Conservation (phyloP, 495 filamentous ascomycete genomes). For the Daldinia concentrica region DNA sequence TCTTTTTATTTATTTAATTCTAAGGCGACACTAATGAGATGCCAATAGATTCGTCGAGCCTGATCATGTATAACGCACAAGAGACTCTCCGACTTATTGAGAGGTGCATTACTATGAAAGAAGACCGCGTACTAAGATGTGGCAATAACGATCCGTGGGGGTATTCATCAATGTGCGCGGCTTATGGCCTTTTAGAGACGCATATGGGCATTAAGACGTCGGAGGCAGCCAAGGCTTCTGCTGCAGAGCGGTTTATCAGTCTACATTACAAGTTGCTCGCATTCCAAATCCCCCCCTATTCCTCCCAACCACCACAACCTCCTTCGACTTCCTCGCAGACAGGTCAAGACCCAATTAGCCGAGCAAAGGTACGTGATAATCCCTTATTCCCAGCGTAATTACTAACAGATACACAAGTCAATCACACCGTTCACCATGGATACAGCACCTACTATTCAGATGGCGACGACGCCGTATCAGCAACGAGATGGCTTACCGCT, state of each 20-base stretch:
- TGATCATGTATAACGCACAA: constrained; percentile 44
- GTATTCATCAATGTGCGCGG: constrained; percentile 49
- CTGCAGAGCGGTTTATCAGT: constrained; percentile 46
- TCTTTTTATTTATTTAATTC: neutral
- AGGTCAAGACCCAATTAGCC: constrained; percentile 31
- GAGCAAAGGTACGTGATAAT: constrained; percentile 28
- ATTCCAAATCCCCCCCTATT: constrained; percentile 51
- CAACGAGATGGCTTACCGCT: constrained; percentile 38
- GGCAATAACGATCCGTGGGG: constrained; percentile 49
- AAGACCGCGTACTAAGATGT: constrained; percentile 47
- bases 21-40: constrained; percentile 16
- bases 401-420: constrained; percentile 33
- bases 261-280: constrained; percentile 52
- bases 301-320: constrained; percentile 25
- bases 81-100: constrained; percentile 48
- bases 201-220: constrained; percentile 47
- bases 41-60: constrained; percentile 38
- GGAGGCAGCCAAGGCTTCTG: constrained; percentile 44
- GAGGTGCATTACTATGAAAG: constrained; percentile 47
- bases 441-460: constrained; percentile 26
- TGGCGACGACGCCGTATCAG: constrained; percentile 27
- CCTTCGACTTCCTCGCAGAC: constrained; percentile 29
- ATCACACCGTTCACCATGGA: constrained; percentile 36
- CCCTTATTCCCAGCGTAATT: neutral
- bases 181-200: constrained; percentile 48